A percentile compares a stretch with the other conserved stretches of the same genome.
These are phyloP conservation scores for Magnolia officinalis DNA, from an alignment of 164 flowering plant species.

Conservation along the genomic window DNA sequence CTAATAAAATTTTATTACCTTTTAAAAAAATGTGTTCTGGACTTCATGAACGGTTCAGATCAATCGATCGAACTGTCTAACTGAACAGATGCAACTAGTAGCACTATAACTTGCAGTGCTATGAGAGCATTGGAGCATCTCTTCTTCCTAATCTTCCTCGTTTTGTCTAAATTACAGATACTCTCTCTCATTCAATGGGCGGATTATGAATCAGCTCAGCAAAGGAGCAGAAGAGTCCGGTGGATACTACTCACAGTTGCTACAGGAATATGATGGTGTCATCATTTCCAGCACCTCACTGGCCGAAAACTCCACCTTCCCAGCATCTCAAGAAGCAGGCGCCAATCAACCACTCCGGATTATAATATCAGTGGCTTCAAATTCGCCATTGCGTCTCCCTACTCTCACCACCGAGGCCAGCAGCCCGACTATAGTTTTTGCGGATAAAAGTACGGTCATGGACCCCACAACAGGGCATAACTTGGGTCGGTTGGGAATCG, in stretches of 20 bases:
- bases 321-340: conserved; percentile 56
- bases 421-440: conserved; percentile 41
- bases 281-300: conserved; percentile 44
- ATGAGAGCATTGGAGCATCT: not conserved
- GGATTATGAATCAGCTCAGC: conserved; percentile 47
- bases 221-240: conserved; percentile 50
- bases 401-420: conserved; percentile 19
- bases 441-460: conserved; percentile 33
- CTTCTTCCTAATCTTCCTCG: not conserved
- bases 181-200: conserved; percentile 70
- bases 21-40: no score
- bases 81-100: no score
- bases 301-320: conserved; percentile 22
- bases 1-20: no score
- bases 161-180: conserved; percentile 39
- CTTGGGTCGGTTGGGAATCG: conserved; percentile 38
- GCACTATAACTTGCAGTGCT: no score
- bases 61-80: no score
- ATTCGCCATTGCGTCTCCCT: conserved; percentile 26
- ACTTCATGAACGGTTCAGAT: no score
- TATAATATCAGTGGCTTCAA: conserved; percentile 33
- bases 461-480: conserved; percentile 20
- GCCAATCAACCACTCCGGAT: conserved; percentile 73
- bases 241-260: conserved; percentile 71
- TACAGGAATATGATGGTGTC: conserved; percentile 75